Base-by-base conservation (phyloP, 2,329 filamentous ascomycete species). In the Aspergillus sp. region DNA sequence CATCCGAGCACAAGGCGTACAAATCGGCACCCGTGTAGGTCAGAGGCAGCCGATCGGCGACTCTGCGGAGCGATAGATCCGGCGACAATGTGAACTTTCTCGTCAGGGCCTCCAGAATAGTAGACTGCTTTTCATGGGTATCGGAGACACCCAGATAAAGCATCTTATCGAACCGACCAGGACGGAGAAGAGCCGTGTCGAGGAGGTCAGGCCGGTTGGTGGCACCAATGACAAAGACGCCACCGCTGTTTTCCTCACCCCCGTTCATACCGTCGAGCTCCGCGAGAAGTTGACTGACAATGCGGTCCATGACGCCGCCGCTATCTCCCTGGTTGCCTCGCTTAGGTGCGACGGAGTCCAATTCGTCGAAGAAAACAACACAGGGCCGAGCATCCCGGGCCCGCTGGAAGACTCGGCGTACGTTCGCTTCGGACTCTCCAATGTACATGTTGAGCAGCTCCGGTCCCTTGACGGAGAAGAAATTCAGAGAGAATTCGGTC, bases 361-460 rank as follows among this genome's bases (percentile, higher is more conserved):
- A 81, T 83, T 99, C 95, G 71, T 99, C 95, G 64, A 99, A 87
- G 88, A 99, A 99, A 69, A 99, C 96, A 61, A 99, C 91, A 72
- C 96, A 99, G 77, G 95, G 95, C 67, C 95, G 94, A 61, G 96
- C 95, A 66, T 95, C 95, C 71, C 95, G 91, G 65, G 95, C 95
- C 84, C 97, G 97, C 86, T 99, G 95, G 79, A 99, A 99, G 68
- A 99, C 98, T 76, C 98, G 94, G 73, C 95, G 91, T 66, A 99
- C 98, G 80, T 99, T 99, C 84, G 92, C 96, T 82, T 99, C 96
- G 57, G 95, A 99, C 82, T 99, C 95, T 88, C 95, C 95, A 76
- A 99, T 98, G 91, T 95, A 99, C 95, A 99, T 99, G 78, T 93
- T 97, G 69, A 99, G 88, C 73, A 99, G 84, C 78, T 99, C 95